Evolutionary conservation across 1,284 basidiomycete genomes (phyloP).

Genomic region (Coriolopsis trogii): DNA sequence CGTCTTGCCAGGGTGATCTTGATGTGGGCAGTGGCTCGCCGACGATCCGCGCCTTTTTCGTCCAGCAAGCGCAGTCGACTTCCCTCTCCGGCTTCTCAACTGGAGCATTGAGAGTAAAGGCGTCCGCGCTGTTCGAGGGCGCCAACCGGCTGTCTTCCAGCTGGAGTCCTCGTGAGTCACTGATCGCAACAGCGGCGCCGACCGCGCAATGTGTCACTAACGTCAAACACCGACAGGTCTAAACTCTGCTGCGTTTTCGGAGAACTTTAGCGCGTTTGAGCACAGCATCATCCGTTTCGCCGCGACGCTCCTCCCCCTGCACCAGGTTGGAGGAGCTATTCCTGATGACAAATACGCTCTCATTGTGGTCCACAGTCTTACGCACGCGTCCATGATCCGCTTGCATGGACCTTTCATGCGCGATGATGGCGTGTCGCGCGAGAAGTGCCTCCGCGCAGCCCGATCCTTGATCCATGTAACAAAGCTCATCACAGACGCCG

Average conservation of each 20-base stretch:
- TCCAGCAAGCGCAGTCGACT: constrained; percentile 50
- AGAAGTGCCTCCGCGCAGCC: constrained; percentile 65
- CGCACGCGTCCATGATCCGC: constrained; percentile 67
- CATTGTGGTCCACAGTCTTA: constrained; percentile 64
- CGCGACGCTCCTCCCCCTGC: constrained; percentile 61
- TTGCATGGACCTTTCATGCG: constrained; percentile 64
- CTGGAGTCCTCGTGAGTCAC: constrained; percentile 60
- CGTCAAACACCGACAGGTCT: constrained; percentile 39
- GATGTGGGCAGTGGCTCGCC: constrained; percentile 52
- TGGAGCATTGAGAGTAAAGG: constrained; percentile 68
- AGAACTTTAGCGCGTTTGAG: constrained; percentile 64
- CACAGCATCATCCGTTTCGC: constrained; percentile 63
- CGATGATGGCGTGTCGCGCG: constrained; percentile 61
- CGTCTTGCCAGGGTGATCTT: constrained; percentile 55
- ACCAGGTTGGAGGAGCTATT: constrained; percentile 60
- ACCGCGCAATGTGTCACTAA: no score
- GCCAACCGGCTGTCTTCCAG: constrained; percentile 60
- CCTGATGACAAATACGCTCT: constrained; percentile 62
- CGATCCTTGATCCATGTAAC: constrained; percentile 58
- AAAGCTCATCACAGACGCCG: constrained; percentile 62
- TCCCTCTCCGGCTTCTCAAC: constrained; percentile 58
- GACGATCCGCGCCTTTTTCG: constrained; percentile 63
- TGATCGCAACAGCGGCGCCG: no score
- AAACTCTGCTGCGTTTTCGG: constrained; percentile 48
- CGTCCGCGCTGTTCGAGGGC: constrained; percentile 71